Evolutionary conservation across 306 rosid species (phyloP), one percentile per base, ranked within the genome.

Genomic region (Dicorynia guianensis): DNA sequence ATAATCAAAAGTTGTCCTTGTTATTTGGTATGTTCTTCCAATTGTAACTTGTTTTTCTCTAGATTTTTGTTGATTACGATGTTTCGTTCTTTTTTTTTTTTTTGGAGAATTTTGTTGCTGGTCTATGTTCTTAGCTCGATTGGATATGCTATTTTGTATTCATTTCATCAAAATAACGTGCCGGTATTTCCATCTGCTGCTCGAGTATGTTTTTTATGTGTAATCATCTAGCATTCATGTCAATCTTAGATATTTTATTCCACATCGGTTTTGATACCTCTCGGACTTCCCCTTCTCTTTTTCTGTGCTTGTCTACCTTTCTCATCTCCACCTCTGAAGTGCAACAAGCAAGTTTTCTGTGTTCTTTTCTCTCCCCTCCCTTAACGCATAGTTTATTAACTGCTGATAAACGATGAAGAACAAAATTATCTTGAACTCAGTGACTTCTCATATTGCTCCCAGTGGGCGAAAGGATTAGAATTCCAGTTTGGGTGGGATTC

Each of bases 191-290:
- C n/a, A n/a, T n/a, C n/a, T n/a, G n/a, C n/a, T n/a, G 56, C 25
- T 11, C 48, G 6, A 25, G 57, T 8, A 4, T 66, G 65, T 30
- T 56, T 6, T 81, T 80, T 30, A 53, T 69, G 30, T 7, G 52
- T 69, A 13, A 56, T 66, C 19, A 48, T 13, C 35, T 10, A 34
- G 17, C 20, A 17, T 67, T 50, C 20, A 55, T 72, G 55, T 67
- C 59, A 80, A 78, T 76, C 73, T 77, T n/a, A n/a, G 10, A 50
- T 71, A 11, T 69, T 63, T 15, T 68, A 14, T 44, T 55, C 17
- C 42, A 11, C 60, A 10, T 40, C 42, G 9, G 25, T 19, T 15
- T 46, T 35, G 2, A 15, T 47, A 33, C 13, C 42, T 47, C 53
- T 64, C 15, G 36, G 38, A 44, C 34, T 55, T 62, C 53, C 18